Conservation (phyloP, 139 green algal species). For the Micractinium conductrix region DNA sequence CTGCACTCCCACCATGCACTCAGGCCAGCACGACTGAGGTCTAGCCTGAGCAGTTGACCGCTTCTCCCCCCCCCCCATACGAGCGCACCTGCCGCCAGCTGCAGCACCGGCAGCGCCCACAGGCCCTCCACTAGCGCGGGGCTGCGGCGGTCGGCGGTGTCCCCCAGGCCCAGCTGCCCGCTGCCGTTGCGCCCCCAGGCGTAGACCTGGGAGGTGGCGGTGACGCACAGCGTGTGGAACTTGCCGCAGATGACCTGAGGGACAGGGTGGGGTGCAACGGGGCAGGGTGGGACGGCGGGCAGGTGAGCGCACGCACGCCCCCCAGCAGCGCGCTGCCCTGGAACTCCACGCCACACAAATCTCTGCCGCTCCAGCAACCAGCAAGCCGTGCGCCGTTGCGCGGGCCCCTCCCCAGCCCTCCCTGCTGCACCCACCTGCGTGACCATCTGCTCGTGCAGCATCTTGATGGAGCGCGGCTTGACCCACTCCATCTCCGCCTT, state of each 20-base stretch:
- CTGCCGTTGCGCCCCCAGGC: slow-evolving; percentile 79
- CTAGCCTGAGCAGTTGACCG: no score
- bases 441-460: slow-evolving; percentile 71
- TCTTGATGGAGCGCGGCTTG: slow-evolving; percentile 62
- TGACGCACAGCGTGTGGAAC: slow-evolving; percentile 85
- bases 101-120: slow-evolving; percentile 82
- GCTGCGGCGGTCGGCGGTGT: slow-evolving; percentile 57
- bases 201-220: slow-evolving; percentile 82
- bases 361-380: no score
- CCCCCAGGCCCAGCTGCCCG: slow-evolving; percentile 84
- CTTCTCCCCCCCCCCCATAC: no score
- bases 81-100: slow-evolving; percentile 72
- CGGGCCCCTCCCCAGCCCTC: neutral
- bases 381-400: no score
- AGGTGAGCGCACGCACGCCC: no score
- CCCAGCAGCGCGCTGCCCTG: neutral
- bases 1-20: no score
- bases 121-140: slow-evolving; percentile 75
- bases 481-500: slow-evolving; percentile 59
- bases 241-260: slow-evolving; percentile 77
- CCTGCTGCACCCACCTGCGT: slow-evolving; percentile 18
- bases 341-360: neutral
- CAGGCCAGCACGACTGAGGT: no score
- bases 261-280: neutral
- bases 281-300: neutral